Percentiles rank a stretch among this genome's conserved stretches.
Conservation (phyloP, 2,329 filamentous ascomycete genomes). For the Cladosporium sp. region DNA sequence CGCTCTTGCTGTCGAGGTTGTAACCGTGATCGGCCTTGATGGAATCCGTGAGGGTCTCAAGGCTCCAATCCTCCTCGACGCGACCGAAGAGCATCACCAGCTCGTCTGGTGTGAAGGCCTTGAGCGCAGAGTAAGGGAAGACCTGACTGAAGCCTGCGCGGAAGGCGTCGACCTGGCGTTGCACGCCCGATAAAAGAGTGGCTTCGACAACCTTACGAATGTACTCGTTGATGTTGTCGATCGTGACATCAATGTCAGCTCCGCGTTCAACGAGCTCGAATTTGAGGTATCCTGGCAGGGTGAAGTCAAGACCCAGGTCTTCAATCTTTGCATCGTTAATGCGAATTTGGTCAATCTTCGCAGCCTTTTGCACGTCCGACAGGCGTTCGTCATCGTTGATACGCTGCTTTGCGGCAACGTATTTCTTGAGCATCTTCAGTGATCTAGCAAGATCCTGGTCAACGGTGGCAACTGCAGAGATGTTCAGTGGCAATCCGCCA, state of each 20-base stretch:
- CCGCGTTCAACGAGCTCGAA: conserved; percentile 80
- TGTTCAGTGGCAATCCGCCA: conserved; percentile 59
- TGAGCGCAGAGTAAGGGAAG: conserved; percentile 88
- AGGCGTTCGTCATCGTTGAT: conserved; percentile 69
- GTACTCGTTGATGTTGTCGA: conserved; percentile 87
- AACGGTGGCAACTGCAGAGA: conserved; percentile 84
- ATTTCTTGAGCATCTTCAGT: conserved; percentile 80
- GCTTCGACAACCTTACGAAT: conserved; percentile 86
- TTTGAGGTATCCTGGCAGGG: conserved; percentile 80
- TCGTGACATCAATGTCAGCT: conserved; percentile 69
- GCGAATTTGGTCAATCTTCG: conserved; percentile 63
- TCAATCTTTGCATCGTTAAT: conserved; percentile 77
- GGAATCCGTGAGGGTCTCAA: conserved; percentile 95
- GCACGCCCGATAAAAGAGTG: conserved; percentile 84
- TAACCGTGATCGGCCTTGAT: conserved; percentile 98
- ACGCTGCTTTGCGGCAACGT: conserved; percentile 74
- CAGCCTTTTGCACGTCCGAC: conserved; percentile 65
- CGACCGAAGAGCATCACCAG: conserved; percentile 91
- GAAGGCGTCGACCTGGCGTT: conserved; percentile 86
- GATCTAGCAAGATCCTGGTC: conserved; percentile 83
- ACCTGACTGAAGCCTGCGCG: conserved; percentile 87
- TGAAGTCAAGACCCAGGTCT: conserved; percentile 90
- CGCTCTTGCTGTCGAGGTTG: conserved; percentile 96
- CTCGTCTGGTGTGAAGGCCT: conserved; percentile 91
- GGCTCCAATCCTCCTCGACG: conserved; percentile 92